These are phyloP conservation scores for Dictyostelium brefeldianum DNA, from an alignment of 78 protist species.

Conservation along the genomic window DNA sequence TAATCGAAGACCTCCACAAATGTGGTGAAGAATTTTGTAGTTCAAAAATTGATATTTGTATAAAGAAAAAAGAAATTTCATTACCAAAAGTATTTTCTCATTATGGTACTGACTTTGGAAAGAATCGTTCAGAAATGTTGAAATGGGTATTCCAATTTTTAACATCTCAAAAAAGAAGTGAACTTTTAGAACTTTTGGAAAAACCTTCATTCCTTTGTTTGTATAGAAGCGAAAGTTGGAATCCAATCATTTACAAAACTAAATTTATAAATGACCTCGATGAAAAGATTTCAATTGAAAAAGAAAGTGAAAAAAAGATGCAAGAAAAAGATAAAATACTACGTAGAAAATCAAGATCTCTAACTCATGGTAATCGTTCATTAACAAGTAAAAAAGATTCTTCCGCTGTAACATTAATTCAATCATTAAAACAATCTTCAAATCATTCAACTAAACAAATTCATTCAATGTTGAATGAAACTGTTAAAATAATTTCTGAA, in stretches of 20 bases:
- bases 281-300: neutral
- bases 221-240: conserved; percentile 75
- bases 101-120: conserved; percentile 77
- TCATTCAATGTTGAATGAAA: conserved; percentile 21
- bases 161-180: conserved; percentile 24
- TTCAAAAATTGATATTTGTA: conserved; percentile 61
- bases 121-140: conserved; percentile 62
- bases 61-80: conserved; percentile 68
- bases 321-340: conserved; percentile 44
- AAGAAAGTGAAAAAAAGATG: conserved; percentile 30
- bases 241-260: conserved; percentile 73
- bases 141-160: conserved; percentile 76
- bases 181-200: conserved; percentile 44
- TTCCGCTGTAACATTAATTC: conserved; percentile 27
- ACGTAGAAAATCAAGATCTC: conserved; percentile 51
- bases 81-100: conserved; percentile 71
- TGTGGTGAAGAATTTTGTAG: conserved; percentile 73
- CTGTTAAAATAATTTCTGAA: conserved; percentile 26
- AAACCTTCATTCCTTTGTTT: conserved; percentile 72
- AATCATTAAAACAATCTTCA: conserved; percentile 26
- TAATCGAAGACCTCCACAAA: conserved; percentile 51
- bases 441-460: conserved; percentile 31
- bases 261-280: conserved; percentile 42
- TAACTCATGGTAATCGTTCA: conserved; percentile 65
- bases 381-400: conserved; percentile 39